A percentile compares a stretch with the other conserved stretches of the same genome.
Evolutionary conservation across 1,139 yeast genomes (phyloP).

Genomic region (Hansenula anomala): DNA sequence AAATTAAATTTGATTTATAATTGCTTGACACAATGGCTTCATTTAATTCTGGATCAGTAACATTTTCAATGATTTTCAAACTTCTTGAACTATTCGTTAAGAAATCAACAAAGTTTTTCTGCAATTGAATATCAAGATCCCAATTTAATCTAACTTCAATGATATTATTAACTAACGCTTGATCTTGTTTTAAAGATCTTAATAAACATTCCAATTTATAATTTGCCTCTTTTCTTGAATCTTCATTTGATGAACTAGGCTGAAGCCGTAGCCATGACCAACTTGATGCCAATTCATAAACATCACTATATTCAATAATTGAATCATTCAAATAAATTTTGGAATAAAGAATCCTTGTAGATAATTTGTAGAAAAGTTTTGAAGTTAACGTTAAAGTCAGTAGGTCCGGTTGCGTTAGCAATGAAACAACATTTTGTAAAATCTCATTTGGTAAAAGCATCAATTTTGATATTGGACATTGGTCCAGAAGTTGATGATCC

Average conservation of each 20-base stretch:
- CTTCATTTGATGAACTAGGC: not conserved
- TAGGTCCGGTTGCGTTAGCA: constrained; percentile 12
- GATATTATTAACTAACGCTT: constrained; percentile 21
- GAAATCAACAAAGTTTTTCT: constrained; percentile 23
- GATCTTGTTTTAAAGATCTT: constrained; percentile 22
- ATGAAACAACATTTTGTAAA: constrained; percentile 7
- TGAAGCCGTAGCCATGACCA: constrained; percentile 19
- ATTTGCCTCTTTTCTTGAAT: constrained; percentile 9
- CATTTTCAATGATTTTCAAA: constrained; percentile 30
- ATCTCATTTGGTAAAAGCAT: constrained; percentile 10
- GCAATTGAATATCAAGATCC: constrained; percentile 31
- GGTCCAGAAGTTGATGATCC: too few species aligned
- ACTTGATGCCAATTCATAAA: constrained; percentile 15
- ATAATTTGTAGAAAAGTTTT: constrained; percentile 11
- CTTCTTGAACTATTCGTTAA: constrained; percentile 26
- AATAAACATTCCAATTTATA: constrained; percentile 23
- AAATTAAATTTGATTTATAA: constrained; percentile 23
- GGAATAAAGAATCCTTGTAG: constrained; percentile 14
- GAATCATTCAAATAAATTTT: constrained; percentile 23
- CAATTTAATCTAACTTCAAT: constrained; percentile 36
- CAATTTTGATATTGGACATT: too few species aligned
- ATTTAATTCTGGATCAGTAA: constrained; percentile 32
- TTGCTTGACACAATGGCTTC: constrained; percentile 26
- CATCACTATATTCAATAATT: constrained; percentile 12
- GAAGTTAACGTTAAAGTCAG: constrained; percentile 9